Conservation (phyloP, 306 rosid species). For the Abrus precatorius region DNA sequence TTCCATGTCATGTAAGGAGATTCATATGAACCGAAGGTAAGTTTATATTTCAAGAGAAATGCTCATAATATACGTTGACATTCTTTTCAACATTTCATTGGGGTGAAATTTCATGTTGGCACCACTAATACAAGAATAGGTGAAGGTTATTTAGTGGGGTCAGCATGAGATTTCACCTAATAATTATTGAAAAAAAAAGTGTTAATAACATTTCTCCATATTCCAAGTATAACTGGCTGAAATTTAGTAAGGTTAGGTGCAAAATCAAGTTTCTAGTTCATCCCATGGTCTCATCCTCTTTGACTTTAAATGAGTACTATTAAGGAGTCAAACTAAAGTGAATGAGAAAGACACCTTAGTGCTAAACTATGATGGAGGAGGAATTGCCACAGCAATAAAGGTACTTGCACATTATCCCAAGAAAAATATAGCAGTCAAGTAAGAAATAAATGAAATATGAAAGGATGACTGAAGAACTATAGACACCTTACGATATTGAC, state of each 20-base stretch:
- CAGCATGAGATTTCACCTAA: not conserved
- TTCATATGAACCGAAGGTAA: not conserved
- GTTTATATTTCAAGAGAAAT: conserved; percentile 17
- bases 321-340: conserved; percentile 6
- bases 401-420: not conserved
- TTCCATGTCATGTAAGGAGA: not conserved
- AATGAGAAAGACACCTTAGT: not conserved
- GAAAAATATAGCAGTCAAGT: too few species aligned
- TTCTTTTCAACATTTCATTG: not conserved
- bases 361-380: conserved; percentile 11
- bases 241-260: not conserved
- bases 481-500: too few species aligned
- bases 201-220: not conserved
- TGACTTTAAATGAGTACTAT: not conserved
- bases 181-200: not conserved
- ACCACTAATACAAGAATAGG: not conserved
- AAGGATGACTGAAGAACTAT: not conserved
- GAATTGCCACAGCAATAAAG: not conserved
- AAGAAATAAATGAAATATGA: conserved; percentile 1
- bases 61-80: not conserved
- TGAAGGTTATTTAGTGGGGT: not conserved
- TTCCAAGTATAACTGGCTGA: not conserved
- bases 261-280: conserved; percentile 15
- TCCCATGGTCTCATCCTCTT: conserved; percentile 8
- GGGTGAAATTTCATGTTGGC: not conserved